Evolutionary conservation across 1,284 basidiomycete genomes (phyloP), one percentile per base, ranked within the genome.

Genomic region (Sporisorium reilianum): DNA sequence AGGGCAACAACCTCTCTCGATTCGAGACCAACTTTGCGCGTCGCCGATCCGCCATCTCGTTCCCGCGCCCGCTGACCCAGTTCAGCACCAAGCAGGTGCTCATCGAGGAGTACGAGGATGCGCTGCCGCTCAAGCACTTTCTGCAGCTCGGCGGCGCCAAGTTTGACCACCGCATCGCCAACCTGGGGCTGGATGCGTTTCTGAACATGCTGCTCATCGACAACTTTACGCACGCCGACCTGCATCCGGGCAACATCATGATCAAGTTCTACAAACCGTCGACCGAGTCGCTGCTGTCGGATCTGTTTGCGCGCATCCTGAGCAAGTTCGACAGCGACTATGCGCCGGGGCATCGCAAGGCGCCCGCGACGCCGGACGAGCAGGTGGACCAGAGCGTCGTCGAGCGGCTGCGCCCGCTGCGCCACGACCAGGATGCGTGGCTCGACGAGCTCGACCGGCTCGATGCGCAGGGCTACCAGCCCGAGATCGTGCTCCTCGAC

Each of bases 141-240:
- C 83, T 99, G 75, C 89, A 88, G 65, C 92, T 95, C 70, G 95
- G 96, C 1, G 95, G 94, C 3, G 75, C 60, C 25, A 92, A 93
- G 7, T 99, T 90, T 82, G 94, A 98, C 80, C 90, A 92, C 62
- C 89, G 91, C 61, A 90, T 99, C 42, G 96, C 97, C 7, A 95
- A 93, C 60, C 89, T 95, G 18, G 97, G 97, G 11, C 87, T 99
- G 16, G 95, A 99, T 84, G 94, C 95, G 1, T 99, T 99, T 86
- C 85, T 99, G 83, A 94, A 97, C 86, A 99, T 99, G 96, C 89
- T 99, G 23, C 88, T 99, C 1, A 88, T 99, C 49, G 96, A 99
- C 86, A 99, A 99, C 85, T 99, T 97, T 86, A 95, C 96, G 2
- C 96, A 99, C 85, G 91, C 95, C 3, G 96, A 83, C 48, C 54